These are phyloP conservation scores for Suillus decipiens DNA, from an alignment of 768 basidiomycete species.

Conservation along the genomic window DNA sequence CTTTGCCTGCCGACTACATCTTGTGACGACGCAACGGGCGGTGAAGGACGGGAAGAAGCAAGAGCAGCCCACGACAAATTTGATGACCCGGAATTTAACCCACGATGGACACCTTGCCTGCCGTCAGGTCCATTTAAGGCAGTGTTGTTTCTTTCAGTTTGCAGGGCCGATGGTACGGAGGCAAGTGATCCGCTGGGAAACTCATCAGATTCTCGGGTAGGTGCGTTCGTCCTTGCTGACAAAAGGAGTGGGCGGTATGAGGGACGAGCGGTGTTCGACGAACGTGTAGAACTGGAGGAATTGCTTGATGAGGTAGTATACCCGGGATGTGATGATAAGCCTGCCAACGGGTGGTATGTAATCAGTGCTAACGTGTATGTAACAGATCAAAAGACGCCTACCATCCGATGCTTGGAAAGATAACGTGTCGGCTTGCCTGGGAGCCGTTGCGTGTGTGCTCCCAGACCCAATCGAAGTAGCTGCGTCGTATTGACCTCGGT, in stretches of 20 bases:
- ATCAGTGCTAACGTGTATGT: slow-evolving; percentile 4
- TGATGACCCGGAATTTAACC: neutral
- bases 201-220: neutral
- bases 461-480: slow-evolving; percentile 2
- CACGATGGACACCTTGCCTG: neutral
- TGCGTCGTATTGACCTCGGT: slow-evolving; percentile 7
- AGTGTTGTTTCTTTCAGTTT: slow-evolving; percentile 2
- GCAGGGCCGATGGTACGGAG: neutral
- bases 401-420: slow-evolving; percentile 5
- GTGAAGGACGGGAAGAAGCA: neutral
- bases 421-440: slow-evolving; percentile 7
- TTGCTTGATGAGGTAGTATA: slow-evolving; percentile 8
- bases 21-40: neutral
- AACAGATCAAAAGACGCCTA: neutral
- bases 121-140: neutral
- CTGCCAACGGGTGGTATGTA: slow-evolving; percentile 1
- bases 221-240: slow-evolving; percentile 7
- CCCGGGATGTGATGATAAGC: slow-evolving; percentile 6
- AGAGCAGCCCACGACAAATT: neutral
- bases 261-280: slow-evolving; percentile 11
- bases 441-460: slow-evolving; percentile 2
- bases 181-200: neutral
- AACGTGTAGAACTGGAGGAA: neutral
- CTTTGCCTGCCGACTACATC: slow-evolving; percentile 1
- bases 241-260: slow-evolving; percentile 27